Evolutionary conservation across 768 basidiomycete genomes (phyloP).

Genomic region (Pseudohyphozyma bogoriensis): DNA sequence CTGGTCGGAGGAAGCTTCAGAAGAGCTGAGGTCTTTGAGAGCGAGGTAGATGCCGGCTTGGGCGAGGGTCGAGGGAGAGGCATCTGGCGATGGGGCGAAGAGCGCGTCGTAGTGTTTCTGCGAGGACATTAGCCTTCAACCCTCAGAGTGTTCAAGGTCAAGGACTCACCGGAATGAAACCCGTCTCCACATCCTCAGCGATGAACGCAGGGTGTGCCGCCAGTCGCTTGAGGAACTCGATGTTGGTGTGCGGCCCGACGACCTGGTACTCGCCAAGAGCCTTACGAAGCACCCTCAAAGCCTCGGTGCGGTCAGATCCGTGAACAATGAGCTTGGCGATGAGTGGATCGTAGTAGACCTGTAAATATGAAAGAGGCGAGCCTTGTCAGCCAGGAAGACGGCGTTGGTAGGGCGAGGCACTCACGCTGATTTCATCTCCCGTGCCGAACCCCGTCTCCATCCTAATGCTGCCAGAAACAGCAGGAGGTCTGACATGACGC

Average conservation of each 20-base stretch:
- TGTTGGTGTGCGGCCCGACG: constrained; percentile 81
- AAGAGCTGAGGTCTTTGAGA: constrained; percentile 50
- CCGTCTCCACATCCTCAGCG: constrained; percentile 72
- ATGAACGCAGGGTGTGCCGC: constrained; percentile 70
- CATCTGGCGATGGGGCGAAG: constrained; percentile 57
- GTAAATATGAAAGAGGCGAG: constrained; percentile 42
- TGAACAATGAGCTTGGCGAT: constrained; percentile 86
- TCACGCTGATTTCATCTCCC: constrained; percentile 38
- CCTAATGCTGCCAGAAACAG: constrained; percentile 59
- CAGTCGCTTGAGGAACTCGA: constrained; percentile 72
- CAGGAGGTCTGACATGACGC: constrained; percentile 68
- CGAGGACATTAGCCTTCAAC: not conserved
- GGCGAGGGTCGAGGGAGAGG: constrained; percentile 56
- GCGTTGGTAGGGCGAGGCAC: not conserved
- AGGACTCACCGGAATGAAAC: constrained; percentile 66
- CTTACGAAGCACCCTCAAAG: constrained; percentile 63
- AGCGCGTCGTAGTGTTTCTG: constrained; percentile 75
- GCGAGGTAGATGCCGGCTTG: constrained; percentile 68
- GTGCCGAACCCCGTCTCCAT: constrained; percentile 80
- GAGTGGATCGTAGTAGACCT: constrained; percentile 84
- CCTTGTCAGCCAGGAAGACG: constrained; percentile 46
- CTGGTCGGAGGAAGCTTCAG: constrained; percentile 22
- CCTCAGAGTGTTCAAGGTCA: not conserved
- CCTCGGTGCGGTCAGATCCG: constrained; percentile 71
- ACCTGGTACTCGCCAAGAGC: constrained; percentile 82